Evolutionary conservation across 331 rosid genomes (phyloP), one percentile per base, ranked within the genome.

Genomic region (Spiraea crenata): DNA sequence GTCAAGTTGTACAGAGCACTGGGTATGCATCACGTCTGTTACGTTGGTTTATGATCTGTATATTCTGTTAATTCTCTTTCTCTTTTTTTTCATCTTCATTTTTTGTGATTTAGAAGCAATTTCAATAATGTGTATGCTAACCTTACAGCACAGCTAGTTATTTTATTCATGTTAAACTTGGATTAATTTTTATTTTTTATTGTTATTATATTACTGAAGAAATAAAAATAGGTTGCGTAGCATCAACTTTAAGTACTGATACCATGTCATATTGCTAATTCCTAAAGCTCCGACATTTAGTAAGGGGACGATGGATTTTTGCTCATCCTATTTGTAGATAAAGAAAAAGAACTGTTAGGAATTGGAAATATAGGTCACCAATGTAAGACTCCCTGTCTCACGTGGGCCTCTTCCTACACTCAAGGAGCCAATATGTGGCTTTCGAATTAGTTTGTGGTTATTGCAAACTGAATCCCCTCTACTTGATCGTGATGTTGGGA

Each of bases 1-100:
- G 99, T 82, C 99, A 93, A 87, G 97, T 93, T 83, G 97, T 93
- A 66, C 99, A 93, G 76, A 93, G 99, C 90, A 93, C 99, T 47
- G 99, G 99, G 99, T 93, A 87, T 69, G 83, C 35, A 31, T 48
- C 70, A 47, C 57, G 57, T 55, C 61, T 70, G 61, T 45, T 63
- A 3, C 64, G 20, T 61, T 50, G 14, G 16, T 37, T 57, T 81
- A 9, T 40, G 31, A 25, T 25, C 31, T 25, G 31, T 70, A 35
- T 31, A 55, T 45, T 63, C 4, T 70, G 20, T 61, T 50, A n/a
- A 20, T 37, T 57, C 77, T 6, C 34, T 25, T 63, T n/a, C n/a
- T n/a, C n/a, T n/a, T n/a, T n/a, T 25, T 25, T 51, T 62, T 55
- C 45, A 59, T 25, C 31, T 0, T 25, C 31, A 16, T 15, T 48